A percentile compares a stretch with the other conserved stretches of the same genome.
phyloP scores from a whole-genome alignment of 2,329 filamentous ascomycete genomes.

The Tolypocladium endophyticum region DNA sequence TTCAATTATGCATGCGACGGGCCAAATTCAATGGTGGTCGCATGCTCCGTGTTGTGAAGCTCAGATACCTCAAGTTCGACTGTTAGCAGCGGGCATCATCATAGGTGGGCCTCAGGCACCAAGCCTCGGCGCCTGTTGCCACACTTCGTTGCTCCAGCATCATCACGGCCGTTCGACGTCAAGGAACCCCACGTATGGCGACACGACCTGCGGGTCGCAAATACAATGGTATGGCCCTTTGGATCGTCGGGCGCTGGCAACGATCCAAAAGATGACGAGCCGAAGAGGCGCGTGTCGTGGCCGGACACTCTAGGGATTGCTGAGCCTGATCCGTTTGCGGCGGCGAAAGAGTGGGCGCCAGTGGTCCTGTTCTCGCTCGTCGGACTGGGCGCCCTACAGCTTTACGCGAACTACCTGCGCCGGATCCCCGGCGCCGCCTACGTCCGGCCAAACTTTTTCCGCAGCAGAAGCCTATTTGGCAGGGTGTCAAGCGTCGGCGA shows the following conservation, averaged over 20 bases:
- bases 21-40: background rate
- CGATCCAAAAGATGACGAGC: slow-evolving; percentile 10
- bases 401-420: slow-evolving; percentile 70
- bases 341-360: slow-evolving; percentile 29
- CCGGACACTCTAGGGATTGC: slow-evolving; percentile 20
- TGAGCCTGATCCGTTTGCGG: slow-evolving; percentile 17
- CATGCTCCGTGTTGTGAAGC: background rate
- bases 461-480: slow-evolving; percentile 68
- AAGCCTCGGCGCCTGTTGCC: background rate
- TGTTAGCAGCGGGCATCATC: background rate
- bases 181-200: slow-evolving; percentile 1
- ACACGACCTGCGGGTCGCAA: slow-evolving; percentile 17
- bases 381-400: slow-evolving; percentile 25
- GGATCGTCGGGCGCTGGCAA: slow-evolving; percentile 17
- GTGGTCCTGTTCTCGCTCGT: slow-evolving; percentile 25
- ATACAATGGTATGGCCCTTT: slow-evolving; percentile 31
- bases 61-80: background rate
- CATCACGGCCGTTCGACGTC: background rate
- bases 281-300: slow-evolving; percentile 25
- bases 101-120: slow-evolving; percentile 1
- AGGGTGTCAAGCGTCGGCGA: slow-evolving; percentile 90
- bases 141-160: background rate
- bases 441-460: slow-evolving; percentile 66
- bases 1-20: background rate
- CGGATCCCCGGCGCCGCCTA: slow-evolving; percentile 70